phyloP scores from a whole-genome alignment of 2,329 filamentous ascomycete species.

The Fusarium sp. region DNA sequence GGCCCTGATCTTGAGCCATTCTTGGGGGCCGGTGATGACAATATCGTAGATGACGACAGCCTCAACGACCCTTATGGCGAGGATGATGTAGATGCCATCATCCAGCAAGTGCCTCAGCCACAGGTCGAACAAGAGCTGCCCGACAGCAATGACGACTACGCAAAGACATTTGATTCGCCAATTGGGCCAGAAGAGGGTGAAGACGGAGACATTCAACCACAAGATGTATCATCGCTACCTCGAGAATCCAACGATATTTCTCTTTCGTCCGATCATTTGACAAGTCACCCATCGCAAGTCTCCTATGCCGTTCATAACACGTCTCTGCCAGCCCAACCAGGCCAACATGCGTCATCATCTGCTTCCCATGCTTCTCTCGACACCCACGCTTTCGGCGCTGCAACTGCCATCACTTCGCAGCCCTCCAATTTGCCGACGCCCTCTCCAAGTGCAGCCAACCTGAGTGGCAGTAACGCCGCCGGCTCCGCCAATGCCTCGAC shows the following conservation, averaged over 20 bases:
- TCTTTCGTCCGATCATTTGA: constrained; percentile 55
- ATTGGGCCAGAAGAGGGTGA: constrained; percentile 53
- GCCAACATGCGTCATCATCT: constrained; percentile 41
- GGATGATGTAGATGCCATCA: constrained; percentile 49
- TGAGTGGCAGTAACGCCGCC: constrained; percentile 43
- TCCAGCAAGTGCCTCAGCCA: constrained; percentile 44
- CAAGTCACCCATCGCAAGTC: constrained; percentile 49
- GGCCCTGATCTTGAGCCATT: constrained; percentile 50
- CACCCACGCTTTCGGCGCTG: constrained; percentile 43
- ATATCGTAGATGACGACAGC: constrained; percentile 60
- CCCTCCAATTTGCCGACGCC: constrained; percentile 40
- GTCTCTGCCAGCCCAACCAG: constrained; percentile 45
- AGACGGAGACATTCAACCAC: constrained; percentile 51
- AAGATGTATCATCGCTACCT: constrained; percentile 59
- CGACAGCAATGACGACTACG: constrained; percentile 61
- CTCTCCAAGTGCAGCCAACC: constrained; percentile 45
- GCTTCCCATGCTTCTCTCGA: constrained; percentile 47
- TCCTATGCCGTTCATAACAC: constrained; percentile 50
- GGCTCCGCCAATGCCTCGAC: constrained; percentile 49
- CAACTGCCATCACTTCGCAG: constrained; percentile 37
- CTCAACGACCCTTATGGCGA: constrained; percentile 62
- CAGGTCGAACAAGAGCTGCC: constrained; percentile 48
- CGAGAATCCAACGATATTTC: constrained; percentile 58
- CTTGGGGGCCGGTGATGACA: constrained; percentile 52
- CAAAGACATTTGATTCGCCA: constrained; percentile 64